These are phyloP conservation scores for Podaxis pistillaris DNA, from an alignment of 768 basidiomycete species.

Conservation along the genomic window DNA sequence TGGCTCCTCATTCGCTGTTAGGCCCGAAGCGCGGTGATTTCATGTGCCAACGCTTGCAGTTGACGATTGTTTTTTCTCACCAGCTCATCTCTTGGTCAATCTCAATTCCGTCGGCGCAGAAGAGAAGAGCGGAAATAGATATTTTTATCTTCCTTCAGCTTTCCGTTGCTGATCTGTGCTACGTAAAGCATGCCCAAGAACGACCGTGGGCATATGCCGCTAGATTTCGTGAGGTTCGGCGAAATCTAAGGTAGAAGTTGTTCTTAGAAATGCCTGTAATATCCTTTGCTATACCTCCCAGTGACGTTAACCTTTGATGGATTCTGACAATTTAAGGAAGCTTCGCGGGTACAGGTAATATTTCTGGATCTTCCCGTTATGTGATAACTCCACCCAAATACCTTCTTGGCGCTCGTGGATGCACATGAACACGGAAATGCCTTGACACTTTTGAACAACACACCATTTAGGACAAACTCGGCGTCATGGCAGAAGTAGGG, in stretches of 20 bases:
- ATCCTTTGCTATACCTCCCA: not conserved
- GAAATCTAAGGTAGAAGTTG: not conserved
- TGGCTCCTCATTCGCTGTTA: constrained; percentile 8
- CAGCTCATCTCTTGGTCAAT: not conserved
- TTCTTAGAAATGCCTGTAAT: not conserved
- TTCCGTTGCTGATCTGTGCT: not conserved
- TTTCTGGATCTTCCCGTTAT: not conserved
- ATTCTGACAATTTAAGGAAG: constrained; percentile 11
- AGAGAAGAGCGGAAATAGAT: not conserved
- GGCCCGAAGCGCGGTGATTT: constrained; percentile 6
- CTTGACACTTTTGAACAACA: not conserved
- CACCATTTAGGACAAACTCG: not conserved
- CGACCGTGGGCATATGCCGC: not conserved
- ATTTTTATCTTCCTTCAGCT: constrained; percentile 1
- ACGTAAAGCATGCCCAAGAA: not conserved
- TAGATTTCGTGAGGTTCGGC: constrained; percentile 1
- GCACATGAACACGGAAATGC: not conserved
- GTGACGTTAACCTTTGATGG: constrained; percentile 7
- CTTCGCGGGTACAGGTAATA: constrained; percentile 3
- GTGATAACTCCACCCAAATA: not conserved
- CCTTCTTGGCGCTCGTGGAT: not conserved
- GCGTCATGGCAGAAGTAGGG: not conserved
- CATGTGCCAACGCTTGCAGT: not conserved
- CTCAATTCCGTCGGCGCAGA: constrained; percentile 6
- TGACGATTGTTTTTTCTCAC: constrained; percentile 4